These are phyloP conservation scores for Pharus latifolius DNA, from an alignment of 176 grass and related monocot species.

Conservation along the genomic window DNA sequence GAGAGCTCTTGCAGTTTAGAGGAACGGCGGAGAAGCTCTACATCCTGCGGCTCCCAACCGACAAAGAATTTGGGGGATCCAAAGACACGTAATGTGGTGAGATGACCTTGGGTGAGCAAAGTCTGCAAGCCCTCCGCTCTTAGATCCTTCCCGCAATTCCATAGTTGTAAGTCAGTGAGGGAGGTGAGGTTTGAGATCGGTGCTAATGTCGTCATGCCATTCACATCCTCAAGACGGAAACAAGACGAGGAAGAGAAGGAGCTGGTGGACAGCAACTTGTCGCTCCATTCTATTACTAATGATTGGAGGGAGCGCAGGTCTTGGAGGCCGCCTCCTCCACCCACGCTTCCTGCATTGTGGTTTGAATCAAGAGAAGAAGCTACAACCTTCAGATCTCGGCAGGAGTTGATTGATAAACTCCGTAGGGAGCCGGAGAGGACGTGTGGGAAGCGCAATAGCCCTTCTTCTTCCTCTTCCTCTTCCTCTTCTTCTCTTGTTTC, in stretches of 20 bases:
- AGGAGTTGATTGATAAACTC: accelerated
- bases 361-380: not conserved
- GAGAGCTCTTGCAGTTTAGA: too few relatives aligned
- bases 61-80: too few relatives aligned
- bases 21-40: too few relatives aligned
- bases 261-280: not conserved
- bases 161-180: accelerated
- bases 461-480: not conserved
- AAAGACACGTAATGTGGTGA: not conserved
- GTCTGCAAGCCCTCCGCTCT: not conserved
- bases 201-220: not conserved
- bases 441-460: not conserved
- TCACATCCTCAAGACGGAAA: accelerated
- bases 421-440: not conserved
- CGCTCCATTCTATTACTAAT: accelerated
- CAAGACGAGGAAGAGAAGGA: not conserved
- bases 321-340: not conserved
- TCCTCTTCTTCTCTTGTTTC: not conserved
- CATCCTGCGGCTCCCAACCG: too few relatives aligned
- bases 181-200: not conserved
- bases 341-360: not conserved
- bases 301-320: not conserved
- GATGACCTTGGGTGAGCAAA: not conserved
- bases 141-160: accelerated
- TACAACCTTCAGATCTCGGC: not conserved